Conservation (phyloP, 192 early-diverging fungal genomes). For the Dimargaris verticillata region DNA sequence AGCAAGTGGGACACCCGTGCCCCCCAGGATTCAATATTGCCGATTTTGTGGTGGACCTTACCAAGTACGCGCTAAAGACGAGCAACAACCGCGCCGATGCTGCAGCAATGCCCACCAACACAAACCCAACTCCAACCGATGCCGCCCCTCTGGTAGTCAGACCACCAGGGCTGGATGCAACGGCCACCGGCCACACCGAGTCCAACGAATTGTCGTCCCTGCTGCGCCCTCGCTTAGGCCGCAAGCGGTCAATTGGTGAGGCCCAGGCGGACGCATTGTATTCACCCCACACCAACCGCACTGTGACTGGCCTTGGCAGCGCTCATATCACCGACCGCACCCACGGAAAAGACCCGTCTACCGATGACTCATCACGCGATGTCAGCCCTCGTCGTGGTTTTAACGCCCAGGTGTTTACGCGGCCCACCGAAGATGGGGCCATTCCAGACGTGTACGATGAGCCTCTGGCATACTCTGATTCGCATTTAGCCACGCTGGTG, state of each 20-base stretch:
- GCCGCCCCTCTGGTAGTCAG: not conserved
- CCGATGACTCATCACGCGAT: no score
- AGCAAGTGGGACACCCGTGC: constrained; percentile 57
- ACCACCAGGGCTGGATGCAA: not conserved
- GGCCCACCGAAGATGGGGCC: no score
- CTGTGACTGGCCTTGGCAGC: no score
- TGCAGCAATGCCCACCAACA: not conserved
- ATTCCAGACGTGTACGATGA: constrained; percentile 3
- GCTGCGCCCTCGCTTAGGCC: not conserved
- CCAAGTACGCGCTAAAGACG: constrained; percentile 1
- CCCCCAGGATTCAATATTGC: constrained; percentile 84
- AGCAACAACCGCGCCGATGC: no score
- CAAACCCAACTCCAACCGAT: not conserved
- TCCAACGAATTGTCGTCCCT: not conserved
- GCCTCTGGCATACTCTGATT: constrained; percentile 1
- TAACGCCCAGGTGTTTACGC: no score
- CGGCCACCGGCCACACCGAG: not conserved
- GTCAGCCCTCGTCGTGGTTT: no score
- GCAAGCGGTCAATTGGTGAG: not conserved
- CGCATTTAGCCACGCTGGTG: constrained; percentile 20
- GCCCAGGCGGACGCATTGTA: not conserved
- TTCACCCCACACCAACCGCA: not conserved
- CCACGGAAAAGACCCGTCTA: no score
- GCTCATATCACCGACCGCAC: no score
- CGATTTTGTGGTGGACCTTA: constrained; percentile 47